Conservation (phyloP, 257 asterid species). For the Solanum peruvianum region DNA sequence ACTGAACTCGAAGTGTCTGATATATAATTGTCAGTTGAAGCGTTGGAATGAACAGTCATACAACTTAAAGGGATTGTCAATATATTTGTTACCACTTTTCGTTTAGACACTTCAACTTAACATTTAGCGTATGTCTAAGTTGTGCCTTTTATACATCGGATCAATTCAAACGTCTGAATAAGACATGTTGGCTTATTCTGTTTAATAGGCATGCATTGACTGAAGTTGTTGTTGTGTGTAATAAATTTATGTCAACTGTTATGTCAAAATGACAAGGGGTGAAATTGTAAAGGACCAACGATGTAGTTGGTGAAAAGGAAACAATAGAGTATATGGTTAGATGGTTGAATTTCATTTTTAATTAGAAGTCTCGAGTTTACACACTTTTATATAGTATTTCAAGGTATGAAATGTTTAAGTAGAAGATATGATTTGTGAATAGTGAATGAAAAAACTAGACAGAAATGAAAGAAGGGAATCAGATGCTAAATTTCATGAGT, state of each 20-base stretch:
- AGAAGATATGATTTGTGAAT: background rate
- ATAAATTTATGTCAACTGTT: background rate
- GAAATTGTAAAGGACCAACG: background rate
- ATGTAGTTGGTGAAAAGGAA: background rate
- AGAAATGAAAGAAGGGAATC: background rate
- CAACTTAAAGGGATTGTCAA: background rate
- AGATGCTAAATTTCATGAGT: background rate
- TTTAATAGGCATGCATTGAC: background rate
- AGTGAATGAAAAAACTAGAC: background rate
- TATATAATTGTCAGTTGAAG: background rate
- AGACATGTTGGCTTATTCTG: background rate
- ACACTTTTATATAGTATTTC: background rate
- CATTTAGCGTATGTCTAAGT: background rate
- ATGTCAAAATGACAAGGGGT: background rate
- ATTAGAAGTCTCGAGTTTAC: background rate
- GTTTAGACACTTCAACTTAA: background rate
- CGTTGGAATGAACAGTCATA: background rate
- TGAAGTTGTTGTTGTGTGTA: background rate
- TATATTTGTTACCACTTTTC: background rate
- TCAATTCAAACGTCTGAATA: background rate
- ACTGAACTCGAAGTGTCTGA: background rate
- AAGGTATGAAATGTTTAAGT: background rate
- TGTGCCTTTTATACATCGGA: background rate
- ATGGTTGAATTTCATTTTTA: background rate
- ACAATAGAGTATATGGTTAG: background rate